These are phyloP conservation scores for Chernovozyma sophiae-reginae DNA, from an alignment of 1,139 yeast species.

Conservation along the genomic window DNA sequence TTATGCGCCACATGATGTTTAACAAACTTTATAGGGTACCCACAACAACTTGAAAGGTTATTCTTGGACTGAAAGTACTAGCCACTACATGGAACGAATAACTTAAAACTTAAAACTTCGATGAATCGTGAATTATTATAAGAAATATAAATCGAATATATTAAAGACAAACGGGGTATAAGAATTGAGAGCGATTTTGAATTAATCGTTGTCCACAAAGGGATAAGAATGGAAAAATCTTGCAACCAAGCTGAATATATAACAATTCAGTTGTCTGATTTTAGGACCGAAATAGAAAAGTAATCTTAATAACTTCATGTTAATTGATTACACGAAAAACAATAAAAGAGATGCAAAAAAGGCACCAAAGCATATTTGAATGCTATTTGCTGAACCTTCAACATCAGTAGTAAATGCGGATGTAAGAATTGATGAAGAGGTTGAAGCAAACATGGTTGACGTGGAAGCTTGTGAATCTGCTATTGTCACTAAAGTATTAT, in stretches of 20 bases:
- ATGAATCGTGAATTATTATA: background rate
- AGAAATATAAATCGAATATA: background rate
- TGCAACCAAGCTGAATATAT: background rate
- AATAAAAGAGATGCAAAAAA: background rate
- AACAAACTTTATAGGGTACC: background rate
- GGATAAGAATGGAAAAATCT: background rate
- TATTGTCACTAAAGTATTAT: no score
- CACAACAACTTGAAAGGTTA: background rate
- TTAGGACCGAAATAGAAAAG: background rate
- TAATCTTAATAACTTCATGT: background rate
- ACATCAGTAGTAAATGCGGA: background rate
- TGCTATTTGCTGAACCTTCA: background rate
- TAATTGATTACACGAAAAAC: slow-evolving; percentile 1
- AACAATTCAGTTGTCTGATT: no score
- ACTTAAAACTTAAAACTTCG: no score
- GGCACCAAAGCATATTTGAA: slow-evolving; percentile 2
- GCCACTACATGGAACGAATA: no score
- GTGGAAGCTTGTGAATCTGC: no score
- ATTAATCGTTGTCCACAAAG: background rate
- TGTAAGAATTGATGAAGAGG: background rate
- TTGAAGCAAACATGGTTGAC: background rate
- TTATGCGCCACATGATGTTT: no score
- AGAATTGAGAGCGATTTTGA: background rate
- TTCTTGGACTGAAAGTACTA: no score
- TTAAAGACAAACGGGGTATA: background rate